phyloP scores from a whole-genome alignment of 129 eudicot species.

The Dittrichia graveolens region DNA sequence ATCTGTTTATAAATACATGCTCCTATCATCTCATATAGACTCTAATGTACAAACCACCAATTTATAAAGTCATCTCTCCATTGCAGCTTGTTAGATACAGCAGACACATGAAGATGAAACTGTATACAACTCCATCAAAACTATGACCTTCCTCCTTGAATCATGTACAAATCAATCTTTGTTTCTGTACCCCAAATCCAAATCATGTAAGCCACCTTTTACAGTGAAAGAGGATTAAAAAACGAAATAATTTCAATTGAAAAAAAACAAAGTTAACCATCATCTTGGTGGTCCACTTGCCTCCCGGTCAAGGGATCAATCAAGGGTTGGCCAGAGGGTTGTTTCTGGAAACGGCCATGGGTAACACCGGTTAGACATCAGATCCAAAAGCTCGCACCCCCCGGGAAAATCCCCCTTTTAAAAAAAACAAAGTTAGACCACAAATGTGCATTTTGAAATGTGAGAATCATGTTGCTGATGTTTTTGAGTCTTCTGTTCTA shows the following conservation, averaged over 20 bases:
- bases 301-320: too few species aligned
- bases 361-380: too few species aligned
- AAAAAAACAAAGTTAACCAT: neutral
- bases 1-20: neutral
- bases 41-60: constrained; percentile 42
- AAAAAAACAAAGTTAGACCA: constrained; percentile 32
- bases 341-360: too few species aligned
- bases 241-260: neutral
- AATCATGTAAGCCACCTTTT: too few species aligned
- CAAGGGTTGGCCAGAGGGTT: too few species aligned
- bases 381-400: too few species aligned
- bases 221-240: too few species aligned
- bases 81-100: constrained; percentile 61
- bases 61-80: constrained; percentile 16
- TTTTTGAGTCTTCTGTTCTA: constrained; percentile 67
- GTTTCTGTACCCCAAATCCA: neutral
- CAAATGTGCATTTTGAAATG: constrained; percentile 15
- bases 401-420: too few species aligned
- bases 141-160: constrained; percentile 28
- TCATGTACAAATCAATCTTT: constrained; percentile 34
- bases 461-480: constrained; percentile 48
- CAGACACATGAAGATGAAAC: constrained; percentile 40
- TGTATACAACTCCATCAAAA: constrained; percentile 15
- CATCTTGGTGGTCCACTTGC: too few species aligned
- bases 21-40: constrained; percentile 32